Evolutionary conservation across 257 asterid genomes (phyloP).

Genomic region (Solanum rostratum): DNA sequence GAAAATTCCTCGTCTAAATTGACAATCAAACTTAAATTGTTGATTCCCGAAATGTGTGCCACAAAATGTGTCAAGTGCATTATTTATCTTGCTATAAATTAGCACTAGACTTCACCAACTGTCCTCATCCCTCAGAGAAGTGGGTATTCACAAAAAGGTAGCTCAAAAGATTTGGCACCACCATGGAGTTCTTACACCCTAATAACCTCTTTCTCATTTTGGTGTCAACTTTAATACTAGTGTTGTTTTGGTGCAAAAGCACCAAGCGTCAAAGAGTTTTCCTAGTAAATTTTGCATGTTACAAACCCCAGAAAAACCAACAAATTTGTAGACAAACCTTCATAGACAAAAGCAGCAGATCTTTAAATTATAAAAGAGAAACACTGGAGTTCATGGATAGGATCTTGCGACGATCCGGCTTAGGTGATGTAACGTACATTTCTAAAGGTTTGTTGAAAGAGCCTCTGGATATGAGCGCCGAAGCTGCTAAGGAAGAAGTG

Average conservation of each 20-base stretch:
- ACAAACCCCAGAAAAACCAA: slow-evolving; percentile 6
- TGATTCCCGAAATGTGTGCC: too few species aligned
- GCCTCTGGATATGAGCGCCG: slow-evolving; percentile 9
- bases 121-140: background rate
- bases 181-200: background rate
- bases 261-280: slow-evolving; percentile 1
- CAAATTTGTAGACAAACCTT: background rate
- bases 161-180: background rate
- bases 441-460: background rate
- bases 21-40: too few species aligned
- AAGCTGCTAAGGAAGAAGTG: slow-evolving; percentile 25
- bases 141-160: background rate
- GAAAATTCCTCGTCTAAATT: too few species aligned
- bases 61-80: too few species aligned
- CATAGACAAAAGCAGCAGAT: background rate
- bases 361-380: slow-evolving; percentile 2
- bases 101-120: background rate
- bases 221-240: background rate
- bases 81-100: too few species aligned
- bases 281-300: slow-evolving; percentile 24
- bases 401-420: slow-evolving; percentile 14
- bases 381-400: slow-evolving; percentile 9
- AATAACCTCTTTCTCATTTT: background rate
- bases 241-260: background rate
- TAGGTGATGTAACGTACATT: slow-evolving; percentile 7